Conservation (phyloP, 208 protist genomes). For the Naegleria lovaniensis region DNA sequence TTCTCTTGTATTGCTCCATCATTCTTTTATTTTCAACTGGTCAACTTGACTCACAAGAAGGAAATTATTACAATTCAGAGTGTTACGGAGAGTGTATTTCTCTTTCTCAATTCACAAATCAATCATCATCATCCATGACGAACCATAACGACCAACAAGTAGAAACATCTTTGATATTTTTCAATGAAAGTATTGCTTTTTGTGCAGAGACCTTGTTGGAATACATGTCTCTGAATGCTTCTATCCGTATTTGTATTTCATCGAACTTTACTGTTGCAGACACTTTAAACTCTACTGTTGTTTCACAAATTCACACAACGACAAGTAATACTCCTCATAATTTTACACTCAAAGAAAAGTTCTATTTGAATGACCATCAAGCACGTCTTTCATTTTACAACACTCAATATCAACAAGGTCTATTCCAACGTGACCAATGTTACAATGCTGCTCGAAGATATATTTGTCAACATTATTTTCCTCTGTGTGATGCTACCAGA, state of each 20-base stretch:
- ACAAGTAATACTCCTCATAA: too few species aligned
- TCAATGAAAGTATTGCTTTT: background rate
- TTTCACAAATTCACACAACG: too few species aligned
- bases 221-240: background rate
- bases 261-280: too few species aligned
- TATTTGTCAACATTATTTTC: slow-evolving; percentile 12
- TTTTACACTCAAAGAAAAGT: background rate
- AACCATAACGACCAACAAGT: too few species aligned
- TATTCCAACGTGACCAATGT: background rate
- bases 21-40: too few species aligned
- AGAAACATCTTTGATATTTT: too few species aligned
- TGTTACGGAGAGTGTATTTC: background rate
- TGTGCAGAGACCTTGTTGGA: background rate
- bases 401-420: background rate
- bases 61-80: too few species aligned
- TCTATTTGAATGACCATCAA: background rate
- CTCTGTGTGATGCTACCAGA: background rate
- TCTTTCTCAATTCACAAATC: background rate
- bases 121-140: background rate
- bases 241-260: background rate
- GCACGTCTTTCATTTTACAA: background rate
- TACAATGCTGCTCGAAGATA: background rate
- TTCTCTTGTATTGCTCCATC: too few species aligned
- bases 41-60: too few species aligned
- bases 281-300: too few species aligned